Percentiles rank a stretch among this genome's conserved stretches.
phyloP scores from a whole-genome alignment of 495 filamentous ascomycete species.

The Parachaetomium inaequale region DNA sequence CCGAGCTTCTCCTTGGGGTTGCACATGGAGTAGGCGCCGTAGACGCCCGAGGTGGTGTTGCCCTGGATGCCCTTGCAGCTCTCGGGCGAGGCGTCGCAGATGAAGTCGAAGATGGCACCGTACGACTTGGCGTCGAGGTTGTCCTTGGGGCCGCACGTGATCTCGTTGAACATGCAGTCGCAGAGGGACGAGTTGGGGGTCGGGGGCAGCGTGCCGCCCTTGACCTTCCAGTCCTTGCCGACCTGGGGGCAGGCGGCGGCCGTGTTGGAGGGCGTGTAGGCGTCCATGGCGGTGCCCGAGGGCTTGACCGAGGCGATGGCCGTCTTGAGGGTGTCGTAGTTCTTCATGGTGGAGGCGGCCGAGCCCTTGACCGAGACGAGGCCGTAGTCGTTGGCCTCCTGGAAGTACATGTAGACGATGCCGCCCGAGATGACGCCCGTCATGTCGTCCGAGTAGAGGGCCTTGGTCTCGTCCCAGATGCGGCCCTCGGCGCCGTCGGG shows the following conservation, averaged over 20 bases:
- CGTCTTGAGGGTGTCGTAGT: constrained; percentile 71
- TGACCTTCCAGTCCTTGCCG: constrained; percentile 63
- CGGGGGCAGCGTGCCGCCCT: constrained; percentile 65
- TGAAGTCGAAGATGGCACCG: constrained; percentile 62
- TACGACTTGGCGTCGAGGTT: constrained; percentile 50
- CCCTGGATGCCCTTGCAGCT: constrained; percentile 66
- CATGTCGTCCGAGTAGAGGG: constrained; percentile 80
- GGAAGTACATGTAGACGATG: constrained; percentile 96
- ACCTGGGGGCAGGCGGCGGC: constrained; percentile 69
- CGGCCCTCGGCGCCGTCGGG: constrained; percentile 59
- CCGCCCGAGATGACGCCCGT: constrained; percentile 82
- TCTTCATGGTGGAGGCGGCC: constrained; percentile 58
- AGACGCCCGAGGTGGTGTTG: constrained; percentile 69
- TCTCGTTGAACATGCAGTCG: constrained; percentile 69
- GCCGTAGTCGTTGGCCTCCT: constrained; percentile 85
- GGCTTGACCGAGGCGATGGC: constrained; percentile 69
- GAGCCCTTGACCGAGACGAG: constrained; percentile 63
- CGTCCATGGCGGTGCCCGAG: constrained; percentile 55
- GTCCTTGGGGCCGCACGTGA: constrained; percentile 63
- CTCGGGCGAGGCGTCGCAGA: constrained; percentile 58
- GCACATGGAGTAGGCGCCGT: constrained; percentile 93
- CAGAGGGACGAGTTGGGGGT: constrained; percentile 72
- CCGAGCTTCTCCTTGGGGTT: constrained; percentile 69
- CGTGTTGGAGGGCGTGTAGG: constrained; percentile 77
- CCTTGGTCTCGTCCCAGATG: constrained; percentile 78